Evolutionary conservation across 2,329 filamentous ascomycete species (phyloP).

Genomic region (Fusarium circinatum): DNA sequence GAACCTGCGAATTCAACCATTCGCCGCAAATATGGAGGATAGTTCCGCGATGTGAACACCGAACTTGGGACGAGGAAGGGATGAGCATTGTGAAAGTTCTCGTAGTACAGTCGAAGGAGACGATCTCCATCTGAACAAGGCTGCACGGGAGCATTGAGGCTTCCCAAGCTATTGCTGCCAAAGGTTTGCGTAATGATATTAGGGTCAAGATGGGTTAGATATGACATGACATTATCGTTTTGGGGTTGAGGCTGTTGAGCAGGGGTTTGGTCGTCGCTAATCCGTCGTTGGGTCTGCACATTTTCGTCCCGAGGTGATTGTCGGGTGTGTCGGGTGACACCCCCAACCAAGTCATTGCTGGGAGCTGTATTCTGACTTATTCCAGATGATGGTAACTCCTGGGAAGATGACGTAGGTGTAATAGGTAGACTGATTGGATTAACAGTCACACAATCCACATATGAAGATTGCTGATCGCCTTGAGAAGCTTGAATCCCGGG

Average conservation of each 20-base stretch:
- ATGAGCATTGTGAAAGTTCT: constrained; percentile 38
- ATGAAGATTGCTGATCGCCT: neutral
- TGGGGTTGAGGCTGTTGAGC: neutral
- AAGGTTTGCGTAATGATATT: constrained; percentile 1
- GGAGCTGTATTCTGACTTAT: neutral
- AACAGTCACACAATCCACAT: constrained; percentile 2
- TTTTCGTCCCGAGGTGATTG: neutral
- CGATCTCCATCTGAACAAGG: constrained; percentile 28
- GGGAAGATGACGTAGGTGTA: neutral
- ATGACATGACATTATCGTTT: constrained; percentile 1
- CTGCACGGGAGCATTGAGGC: neutral
- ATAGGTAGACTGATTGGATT: constrained; percentile 9
- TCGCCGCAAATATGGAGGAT: constrained; percentile 18
- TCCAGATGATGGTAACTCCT: neutral
- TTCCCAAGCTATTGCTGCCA: neutral
- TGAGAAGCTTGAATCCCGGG: neutral
- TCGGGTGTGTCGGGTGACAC: neutral
- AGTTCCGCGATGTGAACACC: constrained; percentile 17
- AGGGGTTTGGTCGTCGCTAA: neutral
- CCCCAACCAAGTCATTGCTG: neutral
- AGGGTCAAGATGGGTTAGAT: constrained; percentile 5
- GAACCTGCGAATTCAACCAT: constrained; percentile 38
- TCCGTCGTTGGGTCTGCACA: neutral
- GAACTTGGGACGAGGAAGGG: constrained; percentile 31
- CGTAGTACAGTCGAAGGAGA: constrained; percentile 32